phyloP scores from a whole-genome alignment of 495 filamentous ascomycete genomes.

The Talaromyces liani region DNA sequence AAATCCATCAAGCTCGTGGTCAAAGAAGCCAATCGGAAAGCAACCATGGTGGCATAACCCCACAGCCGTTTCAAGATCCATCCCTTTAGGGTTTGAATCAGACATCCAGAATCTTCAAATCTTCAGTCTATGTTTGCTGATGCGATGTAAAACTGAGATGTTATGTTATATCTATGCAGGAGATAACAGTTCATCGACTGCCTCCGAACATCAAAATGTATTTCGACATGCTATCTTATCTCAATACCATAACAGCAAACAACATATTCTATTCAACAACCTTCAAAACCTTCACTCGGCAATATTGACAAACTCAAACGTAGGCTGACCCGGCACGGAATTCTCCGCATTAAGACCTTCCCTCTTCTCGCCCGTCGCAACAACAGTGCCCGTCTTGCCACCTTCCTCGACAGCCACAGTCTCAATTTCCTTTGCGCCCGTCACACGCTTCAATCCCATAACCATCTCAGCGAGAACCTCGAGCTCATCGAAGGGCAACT shows the following conservation, averaged over 20 bases:
- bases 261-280: neutral
- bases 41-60: neutral
- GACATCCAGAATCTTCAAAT: too few species aligned
- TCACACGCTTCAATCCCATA: slow-evolving; percentile 51
- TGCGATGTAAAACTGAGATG: too few species aligned
- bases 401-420: slow-evolving; percentile 63
- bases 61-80: neutral
- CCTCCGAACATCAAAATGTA: neutral
- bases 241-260: neutral
- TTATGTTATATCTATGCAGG: too few species aligned
- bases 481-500: slow-evolving; percentile 80
- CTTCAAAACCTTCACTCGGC: slow-evolving; percentile 18
- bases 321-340: slow-evolving; percentile 73
- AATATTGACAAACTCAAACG: slow-evolving; percentile 73
- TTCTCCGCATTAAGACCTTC: slow-evolving; percentile 52
- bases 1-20: neutral
- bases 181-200: neutral
- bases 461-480: slow-evolving; percentile 56
- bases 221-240: neutral
- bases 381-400: slow-evolving; percentile 54
- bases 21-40: neutral
- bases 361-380: slow-evolving; percentile 48
- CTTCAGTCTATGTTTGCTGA: neutral
- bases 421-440: slow-evolving; percentile 55
- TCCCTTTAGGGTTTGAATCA: too few species aligned